Conservation (phyloP, 2,329 filamentous ascomycete species). For the Aspergillus spinulosporus region DNA sequence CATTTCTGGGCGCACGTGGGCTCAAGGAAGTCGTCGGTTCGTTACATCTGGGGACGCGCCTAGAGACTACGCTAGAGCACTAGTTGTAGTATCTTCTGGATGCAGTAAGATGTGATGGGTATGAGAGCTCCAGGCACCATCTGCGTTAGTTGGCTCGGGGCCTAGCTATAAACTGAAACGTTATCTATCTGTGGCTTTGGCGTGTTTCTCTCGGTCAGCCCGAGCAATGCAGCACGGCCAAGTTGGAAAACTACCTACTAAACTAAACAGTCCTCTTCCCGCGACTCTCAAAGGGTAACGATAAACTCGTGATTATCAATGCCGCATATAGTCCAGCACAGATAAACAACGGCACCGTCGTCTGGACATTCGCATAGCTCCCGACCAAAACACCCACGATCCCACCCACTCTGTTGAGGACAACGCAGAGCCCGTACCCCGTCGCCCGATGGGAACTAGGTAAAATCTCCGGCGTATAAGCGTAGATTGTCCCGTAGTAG, state of each 20-base stretch:
- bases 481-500: constrained; percentile 56
- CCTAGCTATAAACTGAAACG: too few species aligned
- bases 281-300: constrained; percentile 47
- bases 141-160: too few species aligned
- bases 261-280: constrained; percentile 42
- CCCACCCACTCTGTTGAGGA: constrained; percentile 43
- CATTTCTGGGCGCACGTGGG: constrained; percentile 3
- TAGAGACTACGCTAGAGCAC: too few species aligned
- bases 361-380: constrained; percentile 39
- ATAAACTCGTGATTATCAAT: constrained; percentile 44
- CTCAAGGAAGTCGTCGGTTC: background rate
- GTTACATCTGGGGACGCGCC: background rate
- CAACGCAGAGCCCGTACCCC: constrained; percentile 48
- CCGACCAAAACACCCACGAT: constrained; percentile 47
- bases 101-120: too few species aligned
- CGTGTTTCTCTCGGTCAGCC: background rate
- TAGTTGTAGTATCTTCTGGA: too few species aligned
- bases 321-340: constrained; percentile 45
- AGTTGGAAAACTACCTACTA: background rate
- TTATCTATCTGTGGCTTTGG: too few species aligned
- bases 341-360: constrained; percentile 45
- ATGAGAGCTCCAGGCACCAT: background rate
- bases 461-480: constrained; percentile 58
- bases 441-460: constrained; percentile 54
- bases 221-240: background rate